Percentiles rank a stretch among this genome's conserved stretches.
Conservation (phyloP, 2,329 filamentous ascomycete genomes). For the Aspergillus fumigatiaffinis region DNA sequence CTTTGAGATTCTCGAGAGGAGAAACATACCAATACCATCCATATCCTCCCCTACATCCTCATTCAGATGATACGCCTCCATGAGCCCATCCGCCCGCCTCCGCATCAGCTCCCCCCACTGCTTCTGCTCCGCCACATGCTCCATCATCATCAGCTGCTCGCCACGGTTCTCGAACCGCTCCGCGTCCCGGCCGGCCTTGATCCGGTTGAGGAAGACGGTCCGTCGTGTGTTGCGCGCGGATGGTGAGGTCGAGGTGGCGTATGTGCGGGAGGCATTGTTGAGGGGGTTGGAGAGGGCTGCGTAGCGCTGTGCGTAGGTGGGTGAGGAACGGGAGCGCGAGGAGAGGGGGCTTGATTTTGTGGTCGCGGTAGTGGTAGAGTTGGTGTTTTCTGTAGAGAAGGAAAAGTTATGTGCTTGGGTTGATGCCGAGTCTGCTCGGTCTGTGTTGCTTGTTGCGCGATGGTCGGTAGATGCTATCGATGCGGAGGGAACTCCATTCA, state of each 20-base stretch:
- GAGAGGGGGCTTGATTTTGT: constrained; percentile 10
- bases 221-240: constrained; percentile 33
- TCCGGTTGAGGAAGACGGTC: constrained; percentile 39
- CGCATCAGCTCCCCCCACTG: constrained; percentile 39
- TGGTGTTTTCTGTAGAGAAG: background rate
- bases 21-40: constrained; percentile 22
- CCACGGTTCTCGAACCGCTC: constrained; percentile 37
- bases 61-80: constrained; percentile 10
- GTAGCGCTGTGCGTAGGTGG: constrained; percentile 36
- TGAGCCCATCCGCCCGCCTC: constrained; percentile 26
- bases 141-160: constrained; percentile 43
- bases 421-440: background rate
- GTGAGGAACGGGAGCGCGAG: constrained; percentile 12
- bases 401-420: constrained; percentile 4
- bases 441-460: background rate
- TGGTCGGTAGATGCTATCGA: background rate
- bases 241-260: constrained; percentile 17
- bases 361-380: background rate
- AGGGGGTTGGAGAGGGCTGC: constrained; percentile 32
- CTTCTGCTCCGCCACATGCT: constrained; percentile 36
- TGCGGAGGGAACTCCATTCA: constrained; percentile 11
- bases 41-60: constrained; percentile 21
- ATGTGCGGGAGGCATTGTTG: constrained; percentile 15
- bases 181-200: constrained; percentile 38
- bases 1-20: background rate